These are phyloP conservation scores for Lepidium africanum DNA, from an alignment of 345 rosid species.

Conservation along the genomic window DNA sequence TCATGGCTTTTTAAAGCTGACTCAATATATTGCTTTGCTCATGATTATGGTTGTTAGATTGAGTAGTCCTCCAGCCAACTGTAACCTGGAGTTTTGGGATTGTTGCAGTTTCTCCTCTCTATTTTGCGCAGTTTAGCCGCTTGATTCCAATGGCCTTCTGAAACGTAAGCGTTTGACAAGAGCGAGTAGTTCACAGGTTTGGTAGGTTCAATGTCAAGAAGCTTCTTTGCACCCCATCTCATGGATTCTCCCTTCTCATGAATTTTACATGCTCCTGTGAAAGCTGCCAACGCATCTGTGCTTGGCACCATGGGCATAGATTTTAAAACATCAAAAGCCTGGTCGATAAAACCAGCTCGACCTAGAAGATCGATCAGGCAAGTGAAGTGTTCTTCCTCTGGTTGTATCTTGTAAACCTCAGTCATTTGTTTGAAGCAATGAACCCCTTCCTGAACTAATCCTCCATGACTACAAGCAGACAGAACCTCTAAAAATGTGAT, in stretches of 20 bases:
- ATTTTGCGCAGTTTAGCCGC: constrained; percentile 38
- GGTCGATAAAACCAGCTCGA: constrained; percentile 54
- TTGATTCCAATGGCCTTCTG: constrained; percentile 54
- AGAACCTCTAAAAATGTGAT: constrained; percentile 51
- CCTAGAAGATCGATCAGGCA: constrained; percentile 64
- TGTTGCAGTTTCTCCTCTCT: constrained; percentile 39
- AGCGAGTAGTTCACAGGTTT: constrained; percentile 53
- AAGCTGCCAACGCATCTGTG: constrained; percentile 48
- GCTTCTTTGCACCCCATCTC: constrained; percentile 48
- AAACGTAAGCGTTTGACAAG: constrained; percentile 49
- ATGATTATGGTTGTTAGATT: constrained; percentile 12
- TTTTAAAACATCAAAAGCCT: constrained; percentile 45
- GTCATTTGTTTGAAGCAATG: constrained; percentile 51
- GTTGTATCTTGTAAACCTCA: constrained; percentile 32
- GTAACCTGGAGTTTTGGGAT: constrained; percentile 50
- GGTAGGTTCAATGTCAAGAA: constrained; percentile 44
- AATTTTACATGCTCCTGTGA: constrained; percentile 53
- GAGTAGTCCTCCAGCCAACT: constrained; percentile 37
- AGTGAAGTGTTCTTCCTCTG: constrained; percentile 53
- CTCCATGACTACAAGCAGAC: constrained; percentile 68
- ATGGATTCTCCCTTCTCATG: constrained; percentile 37
- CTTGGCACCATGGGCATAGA: constrained; percentile 33
- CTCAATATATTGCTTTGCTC: neutral
- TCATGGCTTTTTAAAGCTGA: neutral
- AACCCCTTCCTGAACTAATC: constrained; percentile 54